Evolutionary conservation across 805 yeast species (phyloP), one percentile per base, ranked within the genome.

Genomic region (Geotrichum ghanense): DNA sequence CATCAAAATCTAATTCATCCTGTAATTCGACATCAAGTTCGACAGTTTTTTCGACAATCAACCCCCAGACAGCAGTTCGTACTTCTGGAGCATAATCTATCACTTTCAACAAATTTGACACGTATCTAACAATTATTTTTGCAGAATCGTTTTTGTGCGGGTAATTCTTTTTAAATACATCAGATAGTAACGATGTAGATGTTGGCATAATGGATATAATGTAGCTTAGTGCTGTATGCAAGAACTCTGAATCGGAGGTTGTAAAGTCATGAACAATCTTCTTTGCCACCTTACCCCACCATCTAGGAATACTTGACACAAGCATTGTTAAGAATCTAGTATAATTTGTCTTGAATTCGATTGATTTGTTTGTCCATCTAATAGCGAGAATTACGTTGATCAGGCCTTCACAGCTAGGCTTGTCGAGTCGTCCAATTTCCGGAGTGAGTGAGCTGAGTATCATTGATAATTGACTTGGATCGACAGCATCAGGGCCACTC

Each of bases 21-120:
- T 87, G 95, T 48, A 89, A 70, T 62, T 88, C 97, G 3, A 89
- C 96, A 64, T 90, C 98, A 42, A 92, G 70, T 53, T 85, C 83
- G 49, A 92, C 86, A 47, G 84, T 74, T 51, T 79, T 76, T 62
- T 90, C 95, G 35, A 88, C 68, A 14, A 89, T 71, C 48, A 85
- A 63, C 20, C 83, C 80, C 96, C 97, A 89, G 4, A 85, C 71
- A 42, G 77, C 77, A 52, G 74, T 74, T 54, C 80, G 78, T 52
- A 88, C 66, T 54, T 88, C 96, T 3, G 78, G 76, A 52, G 92
- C 84, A 62, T 90, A 89, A 7, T 71, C 69, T 27, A 79, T 66
- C 22, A 85, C 61, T 22, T 59, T 59, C 45, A 89, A 65, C 43
- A 85, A 60, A 60, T 90, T 88, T 22, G 68, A 60, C 12, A 83